Evolutionary conservation across 73 alveolate species (phyloP), one percentile per base, ranked within the genome.

Genomic region (Paramecium octaurelia): DNA sequence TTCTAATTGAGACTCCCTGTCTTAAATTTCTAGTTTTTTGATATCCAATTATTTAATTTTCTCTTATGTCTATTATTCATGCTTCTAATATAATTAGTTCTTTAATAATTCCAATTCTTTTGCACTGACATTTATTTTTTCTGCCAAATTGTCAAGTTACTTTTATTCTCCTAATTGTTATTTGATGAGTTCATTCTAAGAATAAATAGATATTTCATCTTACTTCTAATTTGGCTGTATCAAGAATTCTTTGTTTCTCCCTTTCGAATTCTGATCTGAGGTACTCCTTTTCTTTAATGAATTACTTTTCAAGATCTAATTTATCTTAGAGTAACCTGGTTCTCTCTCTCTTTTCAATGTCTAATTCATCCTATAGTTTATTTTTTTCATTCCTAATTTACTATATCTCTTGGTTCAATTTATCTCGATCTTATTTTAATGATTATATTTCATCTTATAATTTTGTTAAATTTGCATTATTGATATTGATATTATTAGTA

Each of bases 191-290:
- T 80, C 75, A 80, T 23, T 42, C 91, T 64, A 64, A 54, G 21
- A 54, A 3, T 23, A 10, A 9, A n/a, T 64, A 31, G 27, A 23
- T 64, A 11, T 14, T 27, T 1, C 11, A 14, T 14, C 0, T 10
- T 64, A 64, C 84, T 64, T 80, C 91, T 35, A 44, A 23, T 80
- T 42, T 80, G 4, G 57, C 24, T 40, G 70, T 24, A 20, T 80
- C 91, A 4, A 80, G 44, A n/a, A 36, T 36, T 80, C 75, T 80
- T 44, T 43, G 20, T 80, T 80, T 80, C 8, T 80, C 91, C n/a
- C 73, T 80, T 27, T 80, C 91, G 12, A 44, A 80, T 7, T 80
- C 91, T 35, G 8, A 35, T 73, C 18, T 73, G 4, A 73, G n/a
- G 1, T 73, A 38, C 1, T 73, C 57, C 18, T 73, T 73, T 35